phyloP scores from a whole-genome alignment of 2,329 filamentous ascomycete species.

The Diaporthe batatas region DNA sequence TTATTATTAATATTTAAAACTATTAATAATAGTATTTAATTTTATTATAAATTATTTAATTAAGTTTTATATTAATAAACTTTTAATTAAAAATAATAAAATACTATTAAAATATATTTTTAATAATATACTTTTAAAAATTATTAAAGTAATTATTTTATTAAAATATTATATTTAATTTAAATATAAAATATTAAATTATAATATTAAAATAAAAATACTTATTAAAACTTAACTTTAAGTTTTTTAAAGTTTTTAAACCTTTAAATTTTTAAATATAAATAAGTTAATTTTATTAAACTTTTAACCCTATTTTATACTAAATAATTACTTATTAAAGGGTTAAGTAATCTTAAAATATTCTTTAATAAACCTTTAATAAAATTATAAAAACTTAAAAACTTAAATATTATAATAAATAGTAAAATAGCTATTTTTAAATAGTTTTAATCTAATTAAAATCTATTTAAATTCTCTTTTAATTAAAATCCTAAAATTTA shows the following conservation, averaged over 20 bases:
- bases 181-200: not conserved
- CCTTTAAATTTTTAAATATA: no score
- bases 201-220: not conserved
- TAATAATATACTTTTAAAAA: not conserved
- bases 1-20: not conserved
- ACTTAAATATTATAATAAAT: not conserved
- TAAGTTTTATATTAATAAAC: not conserved
- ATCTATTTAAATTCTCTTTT: not conserved
- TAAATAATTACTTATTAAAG: no score
- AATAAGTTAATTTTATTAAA: no score
- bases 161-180: not conserved
- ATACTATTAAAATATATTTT: not conserved
- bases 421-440: not conserved
- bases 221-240: no score
- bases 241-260: no score
- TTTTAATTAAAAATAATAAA: not conserved
- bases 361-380: not conserved
- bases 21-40: not conserved
- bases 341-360: no score
- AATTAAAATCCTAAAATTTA: not conserved
- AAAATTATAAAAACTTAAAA: not conserved
- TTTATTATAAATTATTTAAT: not conserved
- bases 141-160: not conserved
- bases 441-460: not conserved
- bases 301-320: no score